These are phyloP conservation scores for Neofusicoccum laricinum DNA, from an alignment of 2,329 filamentous ascomycete genomes.

Conservation along the genomic window DNA sequence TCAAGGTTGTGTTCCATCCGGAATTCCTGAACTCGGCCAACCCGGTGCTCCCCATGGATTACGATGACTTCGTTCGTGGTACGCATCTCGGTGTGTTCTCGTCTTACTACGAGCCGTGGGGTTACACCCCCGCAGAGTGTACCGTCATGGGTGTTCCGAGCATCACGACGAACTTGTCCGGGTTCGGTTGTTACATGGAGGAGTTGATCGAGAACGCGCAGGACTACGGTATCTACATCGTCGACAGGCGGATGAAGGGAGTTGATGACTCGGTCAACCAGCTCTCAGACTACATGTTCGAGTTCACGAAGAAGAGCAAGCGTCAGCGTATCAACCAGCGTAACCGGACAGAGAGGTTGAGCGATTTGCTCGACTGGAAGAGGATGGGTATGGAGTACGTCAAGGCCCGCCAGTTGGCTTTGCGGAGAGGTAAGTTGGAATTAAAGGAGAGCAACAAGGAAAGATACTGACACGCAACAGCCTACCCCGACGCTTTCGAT, in stretches of 20 bases:
- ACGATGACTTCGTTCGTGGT: constrained; percentile 96
- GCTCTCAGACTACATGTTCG: constrained; percentile 86
- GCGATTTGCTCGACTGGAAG: constrained; percentile 97
- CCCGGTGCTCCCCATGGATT: constrained; percentile 91
- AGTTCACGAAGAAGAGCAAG: constrained; percentile 89
- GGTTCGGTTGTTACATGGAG: constrained; percentile 99
- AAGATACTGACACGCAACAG: constrained; percentile 36
- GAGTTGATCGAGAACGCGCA: constrained; percentile 96
- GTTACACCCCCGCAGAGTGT: constrained; percentile 96
- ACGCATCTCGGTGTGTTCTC: constrained; percentile 94
- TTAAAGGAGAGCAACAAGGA: neutral
- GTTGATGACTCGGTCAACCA: constrained; percentile 98
- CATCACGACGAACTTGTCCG: constrained; percentile 96
- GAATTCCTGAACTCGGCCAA: constrained; percentile 96
- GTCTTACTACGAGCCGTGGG: constrained; percentile 99
- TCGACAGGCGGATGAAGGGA: constrained; percentile 91
- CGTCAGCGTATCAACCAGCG: constrained; percentile 98
- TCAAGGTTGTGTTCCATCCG: constrained; percentile 97
- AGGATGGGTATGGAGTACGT: constrained; percentile 99
- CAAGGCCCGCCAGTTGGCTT: constrained; percentile 89
- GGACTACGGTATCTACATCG: constrained; percentile 98
- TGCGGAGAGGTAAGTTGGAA: constrained; percentile 60
- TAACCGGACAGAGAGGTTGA: constrained; percentile 91
- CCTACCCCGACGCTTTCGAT: constrained; percentile 83
- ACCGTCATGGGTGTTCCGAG: constrained; percentile 98